Evolutionary conservation across 495 filamentous ascomycete species (phyloP).

Genomic region (Penicillium subrubescens): DNA sequence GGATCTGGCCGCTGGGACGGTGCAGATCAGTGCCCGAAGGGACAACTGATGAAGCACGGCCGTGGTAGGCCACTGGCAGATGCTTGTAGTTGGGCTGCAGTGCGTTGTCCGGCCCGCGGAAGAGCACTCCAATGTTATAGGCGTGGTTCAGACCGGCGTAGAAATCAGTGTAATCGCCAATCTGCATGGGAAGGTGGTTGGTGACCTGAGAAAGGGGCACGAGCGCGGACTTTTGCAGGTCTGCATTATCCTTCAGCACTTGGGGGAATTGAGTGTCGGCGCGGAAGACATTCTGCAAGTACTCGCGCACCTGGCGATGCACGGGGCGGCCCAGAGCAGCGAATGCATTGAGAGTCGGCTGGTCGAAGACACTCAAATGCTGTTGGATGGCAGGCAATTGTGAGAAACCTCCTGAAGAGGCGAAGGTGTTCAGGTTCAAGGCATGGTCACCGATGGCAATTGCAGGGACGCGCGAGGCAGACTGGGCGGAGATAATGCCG

Average conservation of each 20-base stretch:
- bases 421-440: constrained; percentile 73
- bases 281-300: constrained; percentile 72
- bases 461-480: constrained; percentile 63
- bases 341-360: constrained; percentile 79
- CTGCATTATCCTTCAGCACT: constrained; percentile 58
- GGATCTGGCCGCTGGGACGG: constrained; percentile 81
- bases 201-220: constrained; percentile 59
- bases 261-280: constrained; percentile 59
- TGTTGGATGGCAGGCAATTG: constrained; percentile 59
- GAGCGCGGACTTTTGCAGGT: constrained; percentile 55
- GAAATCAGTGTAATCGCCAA: constrained; percentile 98
- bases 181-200: constrained; percentile 80
- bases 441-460: constrained; percentile 77
- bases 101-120: constrained; percentile 79
- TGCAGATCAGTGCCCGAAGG: constrained; percentile 74
- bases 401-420: constrained; percentile 59
- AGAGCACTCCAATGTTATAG: constrained; percentile 75
- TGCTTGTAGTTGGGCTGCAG: constrained; percentile 90
- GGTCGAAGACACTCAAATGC: constrained; percentile 63
- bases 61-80: constrained; percentile 88
- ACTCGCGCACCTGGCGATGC: constrained; percentile 71
- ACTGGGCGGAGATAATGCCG: constrained; percentile 71
- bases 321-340: constrained; percentile 72
- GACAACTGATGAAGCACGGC: constrained; percentile 77
- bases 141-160: constrained; percentile 93